phyloP scores from a whole-genome alignment of 2,329 filamentous ascomycete genomes.

The Davidsoniella virescens region DNA sequence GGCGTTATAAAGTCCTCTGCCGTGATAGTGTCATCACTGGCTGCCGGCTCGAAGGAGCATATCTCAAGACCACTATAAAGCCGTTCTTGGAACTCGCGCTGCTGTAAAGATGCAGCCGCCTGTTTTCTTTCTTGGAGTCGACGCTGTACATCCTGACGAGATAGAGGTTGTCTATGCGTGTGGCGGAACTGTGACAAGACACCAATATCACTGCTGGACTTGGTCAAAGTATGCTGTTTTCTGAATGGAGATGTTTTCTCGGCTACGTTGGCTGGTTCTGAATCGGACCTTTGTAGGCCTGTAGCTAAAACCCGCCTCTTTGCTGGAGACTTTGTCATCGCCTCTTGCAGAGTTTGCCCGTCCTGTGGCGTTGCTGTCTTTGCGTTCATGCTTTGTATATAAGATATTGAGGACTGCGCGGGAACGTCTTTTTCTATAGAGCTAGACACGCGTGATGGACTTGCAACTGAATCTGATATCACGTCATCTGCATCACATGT shows the following conservation, averaged over 20 bases:
- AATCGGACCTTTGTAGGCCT: neutral
- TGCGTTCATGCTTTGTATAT: too few species aligned
- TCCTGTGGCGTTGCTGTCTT: too few species aligned
- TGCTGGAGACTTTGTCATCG: too few species aligned
- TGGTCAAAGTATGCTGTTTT: constrained; percentile 6
- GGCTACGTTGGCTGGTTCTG: neutral
- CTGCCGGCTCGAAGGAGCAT: constrained; percentile 35
- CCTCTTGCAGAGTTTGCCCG: too few species aligned
- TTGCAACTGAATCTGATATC: too few species aligned
- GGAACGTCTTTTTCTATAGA: too few species aligned
- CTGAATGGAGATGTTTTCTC: too few species aligned
- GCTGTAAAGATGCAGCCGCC: constrained; percentile 13
- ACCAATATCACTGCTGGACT: constrained; percentile 10
- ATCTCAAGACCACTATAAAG: constrained; percentile 30
- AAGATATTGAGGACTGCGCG: too few species aligned
- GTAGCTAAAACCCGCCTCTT: too few species aligned
- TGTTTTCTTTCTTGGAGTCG: constrained; percentile 9
- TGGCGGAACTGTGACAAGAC: neutral
- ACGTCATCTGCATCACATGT: too few species aligned
- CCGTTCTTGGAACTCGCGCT: constrained; percentile 12
- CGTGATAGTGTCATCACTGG: constrained; percentile 26
- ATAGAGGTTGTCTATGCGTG: neutral
- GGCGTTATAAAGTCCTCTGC: constrained; percentile 38
- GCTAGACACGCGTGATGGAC: too few species aligned
- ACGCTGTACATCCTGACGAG: constrained; percentile 20